Base-by-base conservation (phyloP, 2,329 filamentous ascomycete species). In the Scedosporium aurantiacum region DNA sequence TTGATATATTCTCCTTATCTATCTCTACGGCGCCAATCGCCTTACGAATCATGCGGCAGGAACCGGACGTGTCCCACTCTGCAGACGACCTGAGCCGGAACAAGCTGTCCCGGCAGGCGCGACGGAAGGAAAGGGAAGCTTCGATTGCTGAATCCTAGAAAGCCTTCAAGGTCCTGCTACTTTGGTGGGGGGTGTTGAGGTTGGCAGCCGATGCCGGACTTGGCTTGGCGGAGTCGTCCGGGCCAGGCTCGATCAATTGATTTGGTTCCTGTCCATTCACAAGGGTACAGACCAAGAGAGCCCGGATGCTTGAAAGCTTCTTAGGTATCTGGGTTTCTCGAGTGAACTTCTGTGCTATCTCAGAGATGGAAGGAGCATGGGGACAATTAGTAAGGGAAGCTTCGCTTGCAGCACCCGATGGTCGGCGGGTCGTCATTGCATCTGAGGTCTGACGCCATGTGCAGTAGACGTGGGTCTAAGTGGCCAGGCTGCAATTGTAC, bases 71-170 rank as follows among this genome's bases (percentile, higher is more conserved):
- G 50, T 14, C 4, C 18, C 50, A 18, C n/a, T n/a, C 5, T 47
- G n/a, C 32, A 28, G 23, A 18, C 18, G 50, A 54, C 18, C 50
- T 54, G 50, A 54, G 50, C 10, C 18, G 50, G 18, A 37, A 37
- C 32, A 50, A 50, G 45, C 45, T 50, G 6, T 50, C 45, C 32
- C 32, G 12, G 50, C 18, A 23, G 18, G n/a, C 18, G 54, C 54
- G 16, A 57, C 25, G 56, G 56, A 58, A 58, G 18, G n/a, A 7
- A 16, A 58, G 37, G 32, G 56, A 58, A 60, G 58, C 47, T 54
- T 60, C 58, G 58, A 54, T 50, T 25, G 57, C 21, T 23, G 41
- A 10, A 16, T 18, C 27, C 23, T 28, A 6, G 32, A 16, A 37
- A 40, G 43, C 27, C 57, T 59, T 50, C 45, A 27, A 7, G 41